These are phyloP conservation scores for Hemileccinum rubropunctum DNA, from an alignment of 768 basidiomycete species.

Conservation along the genomic window DNA sequence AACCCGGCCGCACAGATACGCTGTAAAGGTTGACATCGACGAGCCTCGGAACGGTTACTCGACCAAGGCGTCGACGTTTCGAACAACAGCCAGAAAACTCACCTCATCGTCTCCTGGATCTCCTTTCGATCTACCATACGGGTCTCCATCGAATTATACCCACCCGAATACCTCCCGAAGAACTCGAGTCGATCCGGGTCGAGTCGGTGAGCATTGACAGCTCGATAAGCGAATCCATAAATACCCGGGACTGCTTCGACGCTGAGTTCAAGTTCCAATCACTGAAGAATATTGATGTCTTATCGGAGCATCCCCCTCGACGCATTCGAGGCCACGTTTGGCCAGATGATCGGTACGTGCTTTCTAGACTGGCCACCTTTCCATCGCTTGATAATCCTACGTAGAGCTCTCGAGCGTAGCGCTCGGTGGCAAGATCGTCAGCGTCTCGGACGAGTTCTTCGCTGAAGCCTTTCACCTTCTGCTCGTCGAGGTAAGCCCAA, in stretches of 20 bases:
- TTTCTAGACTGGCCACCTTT: not conserved
- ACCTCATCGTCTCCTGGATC: too few species aligned
- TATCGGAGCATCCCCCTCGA: slow-evolving; percentile 44
- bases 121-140: too few species aligned
- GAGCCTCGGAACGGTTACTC: too few species aligned
- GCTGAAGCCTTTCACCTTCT: slow-evolving; percentile 82
- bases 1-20: too few species aligned
- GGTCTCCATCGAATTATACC: too few species aligned
- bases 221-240: not conserved
- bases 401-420: slow-evolving; percentile 87
- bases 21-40: too few species aligned
- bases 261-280: not conserved
- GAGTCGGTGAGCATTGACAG: too few species aligned
- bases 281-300: slow-evolving; percentile 34
- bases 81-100: too few species aligned
- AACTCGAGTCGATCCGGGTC: too few species aligned
- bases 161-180: too few species aligned
- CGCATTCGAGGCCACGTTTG: slow-evolving; percentile 46
- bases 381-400: not conserved
- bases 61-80: too few species aligned
- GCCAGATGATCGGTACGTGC: slow-evolving; percentile 47
- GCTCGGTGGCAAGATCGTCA: slow-evolving; percentile 71
- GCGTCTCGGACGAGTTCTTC: slow-evolving; percentile 95
- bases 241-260: not conserved
- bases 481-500: slow-evolving; percentile 62